phyloP scores from a whole-genome alignment of 768 basidiomycete genomes.

The Mycena vitilis region DNA sequence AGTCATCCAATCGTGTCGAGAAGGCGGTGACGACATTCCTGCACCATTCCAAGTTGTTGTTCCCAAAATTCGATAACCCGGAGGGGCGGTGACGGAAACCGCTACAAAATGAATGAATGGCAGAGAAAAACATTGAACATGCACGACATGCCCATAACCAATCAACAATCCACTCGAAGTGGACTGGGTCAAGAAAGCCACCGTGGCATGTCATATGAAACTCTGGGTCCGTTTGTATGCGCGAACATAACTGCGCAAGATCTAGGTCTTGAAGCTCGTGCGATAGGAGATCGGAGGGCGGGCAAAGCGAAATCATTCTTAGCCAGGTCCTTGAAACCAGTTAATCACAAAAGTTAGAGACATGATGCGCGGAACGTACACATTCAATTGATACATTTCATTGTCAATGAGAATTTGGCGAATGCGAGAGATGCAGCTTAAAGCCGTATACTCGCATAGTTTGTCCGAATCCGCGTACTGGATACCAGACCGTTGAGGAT shows the following conservation, averaged over 20 bases:
- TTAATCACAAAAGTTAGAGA: background rate
- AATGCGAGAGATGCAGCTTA: constrained; percentile 11
- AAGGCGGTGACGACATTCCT: background rate
- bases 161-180: background rate
- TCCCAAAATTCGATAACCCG: constrained; percentile 2
- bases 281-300: background rate
- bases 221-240: background rate
- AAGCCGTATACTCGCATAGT: background rate
- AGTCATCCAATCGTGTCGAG: too few relatives aligned
- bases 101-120: background rate
- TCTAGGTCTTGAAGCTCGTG: background rate
- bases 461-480: background rate
- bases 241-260: background rate
- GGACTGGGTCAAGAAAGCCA: background rate
- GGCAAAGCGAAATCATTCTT: background rate
- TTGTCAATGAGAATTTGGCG: background rate
- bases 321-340: constrained; percentile 1
- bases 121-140: too few relatives aligned
- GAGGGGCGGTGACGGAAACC: background rate
- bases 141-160: constrained; percentile 2
- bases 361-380: background rate
- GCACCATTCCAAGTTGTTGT: background rate
- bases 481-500: background rate
- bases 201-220: constrained; percentile 13
- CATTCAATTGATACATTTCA: background rate